Evolutionary conservation across 2,329 filamentous ascomycete genomes (phyloP).

Genomic region (Pseudogymnoascus sp.): DNA sequence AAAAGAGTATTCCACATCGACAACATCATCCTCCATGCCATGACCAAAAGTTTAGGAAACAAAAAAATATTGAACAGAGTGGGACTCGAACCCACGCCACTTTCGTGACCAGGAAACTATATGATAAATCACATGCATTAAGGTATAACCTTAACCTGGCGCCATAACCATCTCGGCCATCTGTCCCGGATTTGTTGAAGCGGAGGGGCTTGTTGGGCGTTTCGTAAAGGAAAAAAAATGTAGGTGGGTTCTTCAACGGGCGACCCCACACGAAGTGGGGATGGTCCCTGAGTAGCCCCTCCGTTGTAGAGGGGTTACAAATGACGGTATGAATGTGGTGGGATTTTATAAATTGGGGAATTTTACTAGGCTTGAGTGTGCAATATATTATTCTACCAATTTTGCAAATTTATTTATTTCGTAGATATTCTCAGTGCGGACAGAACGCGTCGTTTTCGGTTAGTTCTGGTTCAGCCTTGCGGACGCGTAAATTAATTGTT

Average conservation of each 20-base stretch:
- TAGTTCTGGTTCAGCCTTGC: background rate
- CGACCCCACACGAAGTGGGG: background rate
- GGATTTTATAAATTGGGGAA: background rate
- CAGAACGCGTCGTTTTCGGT: background rate
- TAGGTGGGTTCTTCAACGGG: background rate
- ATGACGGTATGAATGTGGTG: background rate
- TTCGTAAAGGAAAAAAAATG: background rate
- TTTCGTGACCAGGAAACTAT: conserved; percentile 31
- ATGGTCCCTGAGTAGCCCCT: conserved; percentile 1
- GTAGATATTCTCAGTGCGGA: background rate
- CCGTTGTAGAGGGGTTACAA: background rate
- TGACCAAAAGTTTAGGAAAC: background rate
- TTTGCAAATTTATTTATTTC: background rate
- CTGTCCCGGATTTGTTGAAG: conserved; percentile 9
- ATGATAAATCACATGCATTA: conserved; percentile 2
- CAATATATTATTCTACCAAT: background rate
- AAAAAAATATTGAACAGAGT: conserved; percentile 26
- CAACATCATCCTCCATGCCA: background rate
- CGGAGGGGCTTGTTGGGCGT: background rate
- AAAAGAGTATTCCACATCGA: background rate
- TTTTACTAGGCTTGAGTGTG: background rate
- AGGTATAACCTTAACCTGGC: conserved; percentile 11
- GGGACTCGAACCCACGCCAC: conserved; percentile 35
- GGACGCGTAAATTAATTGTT: background rate
- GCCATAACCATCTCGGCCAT: conserved; percentile 11